phyloP scores from a whole-genome alignment of 371 early-diverging fungal species.

The Blakeslea trispora region DNA sequence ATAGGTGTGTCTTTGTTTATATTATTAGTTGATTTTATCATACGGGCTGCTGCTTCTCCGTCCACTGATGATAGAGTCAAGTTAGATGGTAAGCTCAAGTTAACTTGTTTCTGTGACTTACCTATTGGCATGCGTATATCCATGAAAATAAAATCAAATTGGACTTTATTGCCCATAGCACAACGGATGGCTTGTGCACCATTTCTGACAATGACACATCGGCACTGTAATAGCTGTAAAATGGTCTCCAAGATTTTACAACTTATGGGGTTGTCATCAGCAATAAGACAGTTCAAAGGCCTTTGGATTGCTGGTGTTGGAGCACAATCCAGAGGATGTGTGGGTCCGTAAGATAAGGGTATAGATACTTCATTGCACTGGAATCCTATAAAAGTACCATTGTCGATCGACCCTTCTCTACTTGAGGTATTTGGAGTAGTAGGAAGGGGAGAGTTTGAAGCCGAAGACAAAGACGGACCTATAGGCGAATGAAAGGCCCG shows the following conservation, averaged over 20 bases:
- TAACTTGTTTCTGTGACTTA: conserved; percentile 44
- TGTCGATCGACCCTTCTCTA: background rate
- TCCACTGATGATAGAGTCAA: conserved; percentile 59
- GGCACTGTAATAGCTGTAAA: conserved; percentile 68
- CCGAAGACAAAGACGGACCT: background rate
- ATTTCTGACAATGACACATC: conserved; percentile 81
- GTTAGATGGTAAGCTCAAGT: background rate
- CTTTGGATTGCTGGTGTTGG: conserved; percentile 10
- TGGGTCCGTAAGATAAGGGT: background rate
- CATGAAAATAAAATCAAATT: conserved; percentile 92
- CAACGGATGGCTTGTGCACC: conserved; percentile 90
- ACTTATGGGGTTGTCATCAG: conserved; percentile 90
- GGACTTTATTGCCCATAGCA: conserved; percentile 80
- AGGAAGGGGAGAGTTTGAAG: background rate
- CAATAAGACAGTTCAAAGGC: conserved; percentile 65
- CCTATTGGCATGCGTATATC: conserved; percentile 92
- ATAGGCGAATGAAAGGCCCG: conserved; percentile 9
- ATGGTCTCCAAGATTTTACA: conserved; percentile 88
- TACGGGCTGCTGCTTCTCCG: conserved; percentile 88
- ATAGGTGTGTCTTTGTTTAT: conserved; percentile 73
- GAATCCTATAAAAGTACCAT: background rate
- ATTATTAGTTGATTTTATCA: conserved; percentile 93
- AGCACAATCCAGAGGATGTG: conserved; percentile 14
- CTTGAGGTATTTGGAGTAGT: background rate
- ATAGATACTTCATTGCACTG: background rate